Evolutionary conservation across 768 basidiomycete genomes (phyloP).

Genomic region (Auriscalpium microsporum): DNA sequence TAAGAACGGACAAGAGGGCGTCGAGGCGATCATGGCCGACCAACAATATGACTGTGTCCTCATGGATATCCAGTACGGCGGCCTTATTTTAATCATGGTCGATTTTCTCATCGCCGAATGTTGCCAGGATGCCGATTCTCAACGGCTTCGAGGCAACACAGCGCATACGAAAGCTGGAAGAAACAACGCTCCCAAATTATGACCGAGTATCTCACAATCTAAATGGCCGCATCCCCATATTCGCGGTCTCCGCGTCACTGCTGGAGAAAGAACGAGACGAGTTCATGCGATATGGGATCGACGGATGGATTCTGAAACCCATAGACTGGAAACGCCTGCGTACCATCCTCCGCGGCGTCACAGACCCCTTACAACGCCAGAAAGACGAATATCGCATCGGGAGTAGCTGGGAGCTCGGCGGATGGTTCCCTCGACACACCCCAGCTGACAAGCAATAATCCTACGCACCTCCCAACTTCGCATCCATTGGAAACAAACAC

Average conservation of each 20-base stretch:
- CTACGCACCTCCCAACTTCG: no score
- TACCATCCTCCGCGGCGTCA: conserved; percentile 49
- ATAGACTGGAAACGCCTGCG: conserved; percentile 67
- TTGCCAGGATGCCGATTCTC: conserved; percentile 66
- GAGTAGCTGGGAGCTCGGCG: conserved; percentile 54
- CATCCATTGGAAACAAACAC: no score
- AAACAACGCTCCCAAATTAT: conserved; percentile 13
- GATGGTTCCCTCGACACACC: conserved; percentile 36
- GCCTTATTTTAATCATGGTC: not conserved
- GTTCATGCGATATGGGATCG: conserved; percentile 48
- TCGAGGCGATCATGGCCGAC: conserved; percentile 51
- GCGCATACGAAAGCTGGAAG: conserved; percentile 57
- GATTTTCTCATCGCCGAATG: not conserved
- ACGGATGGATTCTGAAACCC: conserved; percentile 81
- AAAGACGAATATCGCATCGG: conserved; percentile 44
- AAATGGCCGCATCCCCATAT: conserved; percentile 67
- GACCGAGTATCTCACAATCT: conserved; percentile 36
- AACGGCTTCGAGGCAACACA: conserved; percentile 64
- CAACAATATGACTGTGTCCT: conserved; percentile 61
- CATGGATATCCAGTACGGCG: conserved; percentile 74
- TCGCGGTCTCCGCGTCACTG: conserved; percentile 75
- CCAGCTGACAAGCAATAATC: not conserved
- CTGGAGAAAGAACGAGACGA: conserved; percentile 47
- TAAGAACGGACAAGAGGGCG: conserved; percentile 69
- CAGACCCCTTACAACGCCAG: conserved; percentile 40